Percentiles rank a stretch among this genome's conserved stretches.
These are phyloP conservation scores for Botrytis galanthina DNA, from an alignment of 2,329 filamentous ascomycete genomes.

Conservation along the genomic window DNA sequence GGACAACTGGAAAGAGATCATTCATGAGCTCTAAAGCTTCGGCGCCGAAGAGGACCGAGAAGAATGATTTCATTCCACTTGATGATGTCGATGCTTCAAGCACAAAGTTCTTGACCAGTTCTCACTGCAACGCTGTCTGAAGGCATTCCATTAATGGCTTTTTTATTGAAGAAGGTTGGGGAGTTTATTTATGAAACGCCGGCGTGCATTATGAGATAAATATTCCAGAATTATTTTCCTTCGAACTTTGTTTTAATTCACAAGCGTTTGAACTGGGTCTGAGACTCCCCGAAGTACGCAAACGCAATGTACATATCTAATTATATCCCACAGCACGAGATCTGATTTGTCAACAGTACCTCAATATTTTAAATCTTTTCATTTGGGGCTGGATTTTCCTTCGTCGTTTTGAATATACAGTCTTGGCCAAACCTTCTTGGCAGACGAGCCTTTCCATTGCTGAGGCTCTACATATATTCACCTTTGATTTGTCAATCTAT, in stretches of 20 bases:
- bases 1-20: not conserved
- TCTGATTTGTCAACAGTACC: not conserved
- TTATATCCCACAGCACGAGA: not conserved
- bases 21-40: not conserved
- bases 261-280: not conserved
- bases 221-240: not conserved
- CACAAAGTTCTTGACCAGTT: not conserved
- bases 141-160: not conserved
- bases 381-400: not conserved
- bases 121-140: constrained; percentile 3
- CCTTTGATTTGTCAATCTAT: not conserved
- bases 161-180: not conserved
- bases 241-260: not conserved
- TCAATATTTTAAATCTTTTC: not conserved
- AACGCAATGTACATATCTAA: not conserved
- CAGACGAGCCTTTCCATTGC: not conserved
- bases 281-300: not conserved
- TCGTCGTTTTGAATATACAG: not conserved
- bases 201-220: not conserved
- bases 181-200: not conserved
- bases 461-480: not conserved
- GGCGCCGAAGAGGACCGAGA: not conserved
- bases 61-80: constrained; percentile 2
- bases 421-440: not conserved
- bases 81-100: not conserved